Conservation (phyloP, 345 rosid genomes). For the Crucihimalaya himalaica region DNA sequence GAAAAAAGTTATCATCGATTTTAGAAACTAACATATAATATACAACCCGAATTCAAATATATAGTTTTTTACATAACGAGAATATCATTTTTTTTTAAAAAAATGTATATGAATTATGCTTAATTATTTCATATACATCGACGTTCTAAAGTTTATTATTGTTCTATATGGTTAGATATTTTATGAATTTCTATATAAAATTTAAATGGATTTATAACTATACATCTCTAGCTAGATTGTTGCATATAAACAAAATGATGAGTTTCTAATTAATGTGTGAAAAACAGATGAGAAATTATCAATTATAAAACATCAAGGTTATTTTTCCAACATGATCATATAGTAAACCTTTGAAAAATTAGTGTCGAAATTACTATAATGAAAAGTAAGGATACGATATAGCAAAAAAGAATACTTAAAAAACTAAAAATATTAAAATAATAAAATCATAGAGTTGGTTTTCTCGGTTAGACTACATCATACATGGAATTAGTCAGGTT, state of each 20-base stretch:
- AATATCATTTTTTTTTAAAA: too few species aligned
- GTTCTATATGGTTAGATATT: background rate
- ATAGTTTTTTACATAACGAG: too few species aligned
- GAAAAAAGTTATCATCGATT: background rate
- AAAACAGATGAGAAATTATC: background rate
- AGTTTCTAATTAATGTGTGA: too few species aligned
- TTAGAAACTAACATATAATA: background rate
- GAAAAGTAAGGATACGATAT: background rate
- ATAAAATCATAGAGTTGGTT: too few species aligned
- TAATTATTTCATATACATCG: background rate
- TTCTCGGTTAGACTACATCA: too few species aligned
- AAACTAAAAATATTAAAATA: too few species aligned
- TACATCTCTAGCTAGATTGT: background rate
- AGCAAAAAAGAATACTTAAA: background rate
- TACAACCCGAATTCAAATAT: background rate
- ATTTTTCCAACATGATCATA: background rate
- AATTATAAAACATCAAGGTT: too few species aligned
- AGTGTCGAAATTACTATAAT: background rate
- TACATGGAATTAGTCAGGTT: too few species aligned
- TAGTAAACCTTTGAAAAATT: background rate
- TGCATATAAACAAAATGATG: background rate
- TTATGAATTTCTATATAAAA: background rate
- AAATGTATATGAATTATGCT: background rate
- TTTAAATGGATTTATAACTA: background rate
- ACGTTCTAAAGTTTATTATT: background rate